Conservation (phyloP, 495 filamentous ascomycete species). For the Margaritispora aquatica region DNA sequence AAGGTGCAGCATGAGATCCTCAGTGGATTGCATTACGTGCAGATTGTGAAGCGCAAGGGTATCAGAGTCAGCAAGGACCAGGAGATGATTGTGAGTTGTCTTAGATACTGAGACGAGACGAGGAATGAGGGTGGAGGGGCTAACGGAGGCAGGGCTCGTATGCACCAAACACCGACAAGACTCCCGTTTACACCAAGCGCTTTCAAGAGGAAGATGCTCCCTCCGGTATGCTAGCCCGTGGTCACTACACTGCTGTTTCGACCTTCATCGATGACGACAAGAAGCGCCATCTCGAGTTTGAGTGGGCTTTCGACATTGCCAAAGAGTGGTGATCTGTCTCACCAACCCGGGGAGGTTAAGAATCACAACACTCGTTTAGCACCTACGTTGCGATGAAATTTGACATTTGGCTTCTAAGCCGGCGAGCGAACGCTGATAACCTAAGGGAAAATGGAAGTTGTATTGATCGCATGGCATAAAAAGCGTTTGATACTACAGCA, state of each 20-base stretch:
- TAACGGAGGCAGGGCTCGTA: constrained; percentile 59
- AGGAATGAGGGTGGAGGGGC: background rate
- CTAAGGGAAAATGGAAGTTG: no score
- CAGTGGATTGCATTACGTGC: constrained; percentile 89
- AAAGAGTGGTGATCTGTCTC: constrained; percentile 99
- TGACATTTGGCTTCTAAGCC: no score
- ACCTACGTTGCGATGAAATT: no score
- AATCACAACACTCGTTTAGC: background rate
- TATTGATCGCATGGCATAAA: no score
- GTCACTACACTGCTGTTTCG: constrained; percentile 76
- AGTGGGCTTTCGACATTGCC: constrained; percentile 90
- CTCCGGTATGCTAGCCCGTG: constrained; percentile 78
- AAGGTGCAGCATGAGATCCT: constrained; percentile 94
- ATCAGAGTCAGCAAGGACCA: constrained; percentile 81
- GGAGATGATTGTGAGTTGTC: constrained; percentile 83
- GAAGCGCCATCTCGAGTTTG: constrained; percentile 76
- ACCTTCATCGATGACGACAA: constrained; percentile 92
- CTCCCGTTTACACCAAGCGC: constrained; percentile 78
- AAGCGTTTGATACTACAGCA: background rate
- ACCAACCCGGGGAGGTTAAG: no score
- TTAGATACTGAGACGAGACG: no score
- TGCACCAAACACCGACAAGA: constrained; percentile 79
- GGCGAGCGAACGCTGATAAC: no score
- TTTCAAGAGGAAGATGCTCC: constrained; percentile 89
- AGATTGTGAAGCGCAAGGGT: constrained; percentile 82